A percentile compares a stretch with the other conserved stretches of the same genome.
Evolutionary conservation across 2,329 filamentous ascomycete species (phyloP).

Genomic region (Davidsoniella neocaledoniae): DNA sequence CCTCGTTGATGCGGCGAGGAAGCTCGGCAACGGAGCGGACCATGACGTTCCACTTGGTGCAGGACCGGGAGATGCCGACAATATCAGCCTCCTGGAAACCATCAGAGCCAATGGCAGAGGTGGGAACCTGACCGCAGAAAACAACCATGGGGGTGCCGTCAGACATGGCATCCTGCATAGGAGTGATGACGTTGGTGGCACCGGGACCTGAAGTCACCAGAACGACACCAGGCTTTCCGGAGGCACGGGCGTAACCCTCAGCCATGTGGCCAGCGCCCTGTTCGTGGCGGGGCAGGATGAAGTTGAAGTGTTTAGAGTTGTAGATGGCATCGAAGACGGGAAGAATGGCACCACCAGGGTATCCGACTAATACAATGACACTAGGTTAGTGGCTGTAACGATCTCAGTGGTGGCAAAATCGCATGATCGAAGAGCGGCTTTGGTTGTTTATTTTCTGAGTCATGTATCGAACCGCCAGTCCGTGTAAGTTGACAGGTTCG

Average conservation of each 20-base stretch:
- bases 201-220: conserved; percentile 93
- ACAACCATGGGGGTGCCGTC: conserved; percentile 95
- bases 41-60: conserved; percentile 99
- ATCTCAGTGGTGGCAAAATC: no score
- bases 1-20: conserved; percentile 87
- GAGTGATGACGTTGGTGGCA: conserved; percentile 90
- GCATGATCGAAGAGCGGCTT: conserved; percentile 13
- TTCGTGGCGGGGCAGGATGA: conserved; percentile 88
- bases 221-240: conserved; percentile 86
- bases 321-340: conserved; percentile 98
- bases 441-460: conserved; percentile 1
- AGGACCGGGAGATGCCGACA: conserved; percentile 80
- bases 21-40: conserved; percentile 90
- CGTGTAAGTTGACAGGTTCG: no score
- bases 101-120: conserved; percentile 79
- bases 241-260: conserved; percentile 86
- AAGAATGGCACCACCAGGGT: conserved; percentile 89
- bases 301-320: conserved; percentile 93
- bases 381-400: no score
- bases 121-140: conserved; percentile 85
- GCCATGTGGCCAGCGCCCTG: conserved; percentile 99
- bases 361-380: conserved; percentile 42
- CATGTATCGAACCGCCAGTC: no score
- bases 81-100: conserved; percentile 96
- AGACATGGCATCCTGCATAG: conserved; percentile 88